Percentiles rank a stretch among this genome's conserved stretches.
Conservation (phyloP, 192 early-diverging fungal genomes). For the Podila horticola region DNA sequence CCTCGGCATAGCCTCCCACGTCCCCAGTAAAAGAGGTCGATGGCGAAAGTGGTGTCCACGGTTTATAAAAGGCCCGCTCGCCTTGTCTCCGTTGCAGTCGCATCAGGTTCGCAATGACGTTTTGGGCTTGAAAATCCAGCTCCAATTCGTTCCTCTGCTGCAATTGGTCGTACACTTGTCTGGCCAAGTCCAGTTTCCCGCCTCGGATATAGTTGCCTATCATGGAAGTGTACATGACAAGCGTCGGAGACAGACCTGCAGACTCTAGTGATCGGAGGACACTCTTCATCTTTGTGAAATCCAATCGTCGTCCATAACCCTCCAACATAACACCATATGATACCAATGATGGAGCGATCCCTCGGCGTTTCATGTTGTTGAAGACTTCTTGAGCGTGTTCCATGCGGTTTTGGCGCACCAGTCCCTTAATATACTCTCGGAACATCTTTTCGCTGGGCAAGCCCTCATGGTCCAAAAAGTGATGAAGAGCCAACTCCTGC, state of each 20-base stretch:
- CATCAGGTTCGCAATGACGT: slow-evolving; percentile 22
- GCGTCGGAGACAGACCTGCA: slow-evolving; percentile 12
- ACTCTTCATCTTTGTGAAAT: slow-evolving; percentile 16
- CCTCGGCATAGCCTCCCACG: not conserved
- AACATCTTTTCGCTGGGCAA: slow-evolving; percentile 18
- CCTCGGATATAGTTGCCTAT: slow-evolving; percentile 39
- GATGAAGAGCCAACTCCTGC: slow-evolving; percentile 33
- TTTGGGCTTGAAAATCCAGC: slow-evolving; percentile 15
- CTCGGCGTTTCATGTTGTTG: slow-evolving; percentile 25
- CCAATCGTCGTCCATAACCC: slow-evolving; percentile 36
- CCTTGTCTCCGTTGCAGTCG: slow-evolving; percentile 3
- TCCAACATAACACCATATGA: slow-evolving; percentile 30
- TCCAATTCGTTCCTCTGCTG: slow-evolving; percentile 5
- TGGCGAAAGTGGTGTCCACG: not conserved
- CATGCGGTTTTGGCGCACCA: slow-evolving; percentile 18
- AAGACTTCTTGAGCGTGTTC: slow-evolving; percentile 42
- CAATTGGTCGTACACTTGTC: slow-evolving; percentile 21
- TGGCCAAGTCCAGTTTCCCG: slow-evolving; percentile 12
- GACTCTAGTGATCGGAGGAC: slow-evolving; percentile 8
- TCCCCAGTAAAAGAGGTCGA: too few species aligned
- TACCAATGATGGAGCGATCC: slow-evolving; percentile 6
- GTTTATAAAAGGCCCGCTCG: not conserved
- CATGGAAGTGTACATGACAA: slow-evolving; percentile 43
- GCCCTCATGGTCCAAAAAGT: slow-evolving; percentile 21
- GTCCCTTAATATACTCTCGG: slow-evolving; percentile 32